A percentile compares a stretch with the other conserved stretches of the same genome.
Conservation (phyloP, 148 eudicot species). For the Amaranthus hypochondriacus region DNA sequence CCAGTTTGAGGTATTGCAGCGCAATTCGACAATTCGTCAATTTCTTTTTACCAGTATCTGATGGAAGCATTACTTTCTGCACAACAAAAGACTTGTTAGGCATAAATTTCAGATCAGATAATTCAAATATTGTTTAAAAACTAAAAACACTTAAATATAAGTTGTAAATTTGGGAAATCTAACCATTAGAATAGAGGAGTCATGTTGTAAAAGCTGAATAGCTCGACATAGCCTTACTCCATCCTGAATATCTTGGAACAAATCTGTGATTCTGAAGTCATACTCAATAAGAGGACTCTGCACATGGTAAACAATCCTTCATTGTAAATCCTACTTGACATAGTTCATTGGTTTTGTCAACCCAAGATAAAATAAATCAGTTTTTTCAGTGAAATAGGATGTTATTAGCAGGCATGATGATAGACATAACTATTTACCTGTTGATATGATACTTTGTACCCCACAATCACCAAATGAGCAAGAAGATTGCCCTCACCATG, state of each 20-base stretch:
- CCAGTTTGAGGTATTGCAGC: constrained; percentile 61
- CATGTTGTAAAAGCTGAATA: constrained; percentile 72
- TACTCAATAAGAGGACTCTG: constrained; percentile 81
- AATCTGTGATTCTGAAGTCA: constrained; percentile 60
- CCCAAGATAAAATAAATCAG: background rate
- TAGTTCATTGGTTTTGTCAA: background rate
- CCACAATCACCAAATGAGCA: constrained; percentile 78
- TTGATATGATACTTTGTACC: constrained; percentile 77
- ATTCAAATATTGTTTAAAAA: background rate
- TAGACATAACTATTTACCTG: constrained; percentile 47
- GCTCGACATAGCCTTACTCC: constrained; percentile 89
- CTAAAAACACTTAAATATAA: background rate
- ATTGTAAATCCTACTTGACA: background rate
- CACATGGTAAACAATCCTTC: constrained; percentile 15
- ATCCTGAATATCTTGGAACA: constrained; percentile 78
- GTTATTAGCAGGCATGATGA: background rate
- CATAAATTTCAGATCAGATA: background rate
- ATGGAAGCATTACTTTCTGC: constrained; percentile 83
- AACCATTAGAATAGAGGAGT: constrained; percentile 73
- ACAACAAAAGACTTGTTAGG: constrained; percentile 12
- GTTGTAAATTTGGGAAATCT: constrained; percentile 14
- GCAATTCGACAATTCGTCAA: constrained; percentile 67
- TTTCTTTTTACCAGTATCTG: constrained; percentile 75
- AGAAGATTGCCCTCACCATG: constrained; percentile 95
- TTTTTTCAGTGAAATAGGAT: background rate